Base-by-base conservation (phyloP, 805 yeast genomes). In the Pichia occidentalis region DNA sequence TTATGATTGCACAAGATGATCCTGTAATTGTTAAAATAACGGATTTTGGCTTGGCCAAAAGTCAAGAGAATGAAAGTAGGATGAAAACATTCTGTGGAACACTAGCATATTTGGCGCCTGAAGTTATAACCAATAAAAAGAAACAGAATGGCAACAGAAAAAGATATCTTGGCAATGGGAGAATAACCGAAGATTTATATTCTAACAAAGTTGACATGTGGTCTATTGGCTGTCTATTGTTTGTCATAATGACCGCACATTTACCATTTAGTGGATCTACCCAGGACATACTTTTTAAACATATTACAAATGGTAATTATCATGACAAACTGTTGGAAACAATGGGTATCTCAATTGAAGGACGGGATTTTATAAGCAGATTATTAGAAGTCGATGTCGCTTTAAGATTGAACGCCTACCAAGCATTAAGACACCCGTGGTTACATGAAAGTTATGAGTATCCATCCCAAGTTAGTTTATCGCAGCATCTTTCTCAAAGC, bases 11-110 rank as follows among this genome's bases (percentile, higher is more conserved):
- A 51, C 83, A 79, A 53, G 95, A 86, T 54, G 92, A 85, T 53
- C 97, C 97, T 1, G 92, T 88, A 4, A 58, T 77, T 13, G 80
- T 92, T n/a, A 92, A 92, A 55, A 84, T 92, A 27, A 85, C 97
- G 3, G 99, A 92, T 62, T 92, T 92, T 63, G 99, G 99, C 0
- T 66, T 92, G 31, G 98, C 98, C 0, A 92, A 92, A 60, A 78
- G 86, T 20, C 78, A 87, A 45, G 92, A 82, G 41, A 78, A 77
- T 37, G 82, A 87, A 8, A 77, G 95, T 2, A 77, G 83, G 45
- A 80, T 92, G 83, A 88, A 86, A 57, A 90, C 99, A 0, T 92
- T 92, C 52, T 92, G 99, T 63, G 99, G 99, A 1, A 92, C 99
- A 0, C 60, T 92, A 46, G 97, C 97, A 2, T 92, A 92, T 53